Evolutionary conservation across 2,329 filamentous ascomycete genomes (phyloP).

Genomic region (Septoria petroselini): DNA sequence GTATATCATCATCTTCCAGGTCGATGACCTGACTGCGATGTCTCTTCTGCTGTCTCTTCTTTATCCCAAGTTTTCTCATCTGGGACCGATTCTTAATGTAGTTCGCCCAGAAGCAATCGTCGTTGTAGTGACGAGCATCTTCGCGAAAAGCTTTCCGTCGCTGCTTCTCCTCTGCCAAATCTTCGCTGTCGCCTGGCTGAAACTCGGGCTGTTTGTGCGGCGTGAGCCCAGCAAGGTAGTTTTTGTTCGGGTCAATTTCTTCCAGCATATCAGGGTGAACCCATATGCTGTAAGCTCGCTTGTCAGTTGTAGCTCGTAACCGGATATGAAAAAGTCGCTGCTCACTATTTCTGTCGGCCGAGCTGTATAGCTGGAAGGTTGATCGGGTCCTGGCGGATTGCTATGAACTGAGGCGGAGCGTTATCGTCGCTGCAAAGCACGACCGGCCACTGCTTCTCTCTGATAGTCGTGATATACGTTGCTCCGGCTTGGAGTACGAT

Average conservation of each 20-base stretch:
- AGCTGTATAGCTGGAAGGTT: conserved; percentile 26
- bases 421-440: conserved; percentile 23
- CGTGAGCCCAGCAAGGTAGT: conserved; percentile 16
- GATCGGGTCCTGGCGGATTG: background rate
- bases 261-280: conserved; percentile 14
- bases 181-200: conserved; percentile 6
- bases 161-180: conserved; percentile 10
- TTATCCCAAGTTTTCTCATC: conserved; percentile 10
- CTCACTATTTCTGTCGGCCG: conserved; percentile 28
- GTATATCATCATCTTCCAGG: background rate
- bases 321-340: background rate
- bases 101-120: conserved; percentile 17
- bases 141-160: conserved; percentile 14
- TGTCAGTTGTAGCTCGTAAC: too few relatives aligned
- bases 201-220: conserved; percentile 4
- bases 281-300: conserved; percentile 22
- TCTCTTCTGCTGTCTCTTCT: background rate
- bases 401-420: conserved; percentile 18
- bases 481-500: conserved; percentile 5
- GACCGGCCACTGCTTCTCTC: conserved; percentile 25
- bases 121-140: conserved; percentile 10
- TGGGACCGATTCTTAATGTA: conserved; percentile 12
- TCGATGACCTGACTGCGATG: background rate
- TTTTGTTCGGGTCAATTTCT: conserved; percentile 15
- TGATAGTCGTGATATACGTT: conserved; percentile 20